Evolutionary conservation across 331 rosid genomes (phyloP).

Genomic region (Pyrus hybrid): DNA sequence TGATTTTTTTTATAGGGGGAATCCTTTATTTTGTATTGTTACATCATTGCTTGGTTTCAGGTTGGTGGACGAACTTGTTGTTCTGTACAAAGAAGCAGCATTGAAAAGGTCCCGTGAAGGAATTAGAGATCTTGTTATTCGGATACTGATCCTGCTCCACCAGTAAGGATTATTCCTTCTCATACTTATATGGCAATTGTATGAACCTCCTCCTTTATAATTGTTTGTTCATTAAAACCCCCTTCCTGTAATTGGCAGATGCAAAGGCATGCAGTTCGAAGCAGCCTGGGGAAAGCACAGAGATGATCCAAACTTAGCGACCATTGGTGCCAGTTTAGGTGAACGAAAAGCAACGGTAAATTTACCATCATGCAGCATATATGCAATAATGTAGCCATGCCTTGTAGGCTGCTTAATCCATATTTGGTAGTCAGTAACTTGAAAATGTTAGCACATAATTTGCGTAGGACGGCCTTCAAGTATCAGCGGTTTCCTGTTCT

Average conservation of each 20-base stretch:
- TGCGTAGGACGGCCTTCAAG: too few species aligned
- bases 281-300: conserved; percentile 66
- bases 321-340: conserved; percentile 25
- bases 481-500: too few species aligned
- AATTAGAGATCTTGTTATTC: conserved; percentile 42
- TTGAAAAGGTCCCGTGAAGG: conserved; percentile 47
- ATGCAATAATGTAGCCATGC: background rate
- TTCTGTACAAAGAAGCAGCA: conserved; percentile 62
- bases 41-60: conserved; percentile 43
- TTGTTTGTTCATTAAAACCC: background rate
- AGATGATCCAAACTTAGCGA: conserved; percentile 50
- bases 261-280: conserved; percentile 58
- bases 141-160: conserved; percentile 56
- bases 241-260: conserved; percentile 26
- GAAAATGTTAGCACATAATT: too few species aligned
- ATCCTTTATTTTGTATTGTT: too few species aligned
- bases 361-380: background rate
- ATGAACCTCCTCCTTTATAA: conserved; percentile 7
- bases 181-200: background rate
- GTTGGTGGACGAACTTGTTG: conserved; percentile 61
- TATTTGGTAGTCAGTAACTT: too few species aligned
- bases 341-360: conserved; percentile 18
- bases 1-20: too few species aligned
- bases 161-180: conserved; percentile 38
- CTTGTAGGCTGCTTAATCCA: background rate